Percentiles rank a stretch among this genome's conserved stretches.
Conservation (phyloP, 345 rosid species). For the Lepidium aucheri region DNA sequence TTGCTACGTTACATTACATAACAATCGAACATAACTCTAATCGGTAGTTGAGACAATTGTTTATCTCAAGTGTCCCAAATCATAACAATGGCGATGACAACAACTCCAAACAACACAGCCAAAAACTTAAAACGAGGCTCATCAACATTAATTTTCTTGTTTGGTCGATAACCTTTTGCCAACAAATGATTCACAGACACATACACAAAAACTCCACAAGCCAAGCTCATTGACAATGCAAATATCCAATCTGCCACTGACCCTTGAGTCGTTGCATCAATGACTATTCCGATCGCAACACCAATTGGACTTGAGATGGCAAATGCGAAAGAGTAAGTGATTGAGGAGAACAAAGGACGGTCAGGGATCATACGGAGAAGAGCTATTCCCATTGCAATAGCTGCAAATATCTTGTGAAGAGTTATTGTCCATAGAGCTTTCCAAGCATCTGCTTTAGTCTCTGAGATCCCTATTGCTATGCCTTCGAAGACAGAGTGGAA, state of each 20-base stretch:
- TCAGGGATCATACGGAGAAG: slow-evolving; percentile 66
- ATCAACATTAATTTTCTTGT: slow-evolving; percentile 21
- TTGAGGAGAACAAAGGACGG: slow-evolving; percentile 49
- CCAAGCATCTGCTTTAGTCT: slow-evolving; percentile 59
- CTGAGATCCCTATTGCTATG: slow-evolving; percentile 67
- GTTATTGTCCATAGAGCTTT: slow-evolving; percentile 70
- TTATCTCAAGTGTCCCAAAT: slow-evolving; percentile 43
- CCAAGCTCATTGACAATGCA: slow-evolving; percentile 70
- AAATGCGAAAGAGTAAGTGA: slow-evolving; percentile 60
- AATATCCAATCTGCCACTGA: slow-evolving; percentile 64
- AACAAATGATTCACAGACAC: slow-evolving; percentile 68
- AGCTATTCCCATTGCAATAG: slow-evolving; percentile 82
- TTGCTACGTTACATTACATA: neutral
- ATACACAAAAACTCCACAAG: slow-evolving; percentile 71
- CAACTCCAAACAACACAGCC: slow-evolving; percentile 54
- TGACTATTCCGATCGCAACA: slow-evolving; percentile 60
- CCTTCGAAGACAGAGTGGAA: slow-evolving; percentile 92
- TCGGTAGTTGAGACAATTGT: neutral
- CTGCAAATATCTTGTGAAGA: slow-evolving; percentile 72
- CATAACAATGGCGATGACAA: slow-evolving; percentile 61
- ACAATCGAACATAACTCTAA: neutral
- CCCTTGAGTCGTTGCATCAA: slow-evolving; percentile 72
- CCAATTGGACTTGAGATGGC: slow-evolving; percentile 77
- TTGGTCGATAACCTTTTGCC: slow-evolving; percentile 50
- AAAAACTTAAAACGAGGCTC: slow-evolving; percentile 42